Conservation (phyloP, 306 rosid genomes). For the Lathyrus tuberosus region DNA sequence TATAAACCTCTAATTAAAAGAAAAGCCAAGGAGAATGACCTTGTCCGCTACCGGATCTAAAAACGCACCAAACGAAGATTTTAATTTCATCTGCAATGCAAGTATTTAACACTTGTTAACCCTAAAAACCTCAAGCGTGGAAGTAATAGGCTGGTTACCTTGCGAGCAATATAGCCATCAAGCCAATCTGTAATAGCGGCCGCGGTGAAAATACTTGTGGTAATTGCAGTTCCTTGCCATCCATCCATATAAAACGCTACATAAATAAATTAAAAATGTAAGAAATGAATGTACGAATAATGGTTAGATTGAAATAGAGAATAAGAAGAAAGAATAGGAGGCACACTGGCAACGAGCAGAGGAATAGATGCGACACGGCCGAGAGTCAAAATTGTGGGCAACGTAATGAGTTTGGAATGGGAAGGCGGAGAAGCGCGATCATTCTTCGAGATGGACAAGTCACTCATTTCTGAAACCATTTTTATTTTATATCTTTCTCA, state of each 20-base stretch:
- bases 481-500: background rate
- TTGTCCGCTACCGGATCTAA: slow-evolving; percentile 98
- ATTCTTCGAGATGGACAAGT: slow-evolving; percentile 42
- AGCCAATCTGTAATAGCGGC: slow-evolving; percentile 99
- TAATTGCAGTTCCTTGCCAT: slow-evolving; percentile 81
- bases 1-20: slow-evolving; percentile 8
- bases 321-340: background rate
- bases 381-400: slow-evolving; percentile 89
- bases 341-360: slow-evolving; percentile 69
- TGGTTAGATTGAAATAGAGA: background rate
- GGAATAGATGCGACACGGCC: slow-evolving; percentile 92
- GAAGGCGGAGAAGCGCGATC: slow-evolving; percentile 29
- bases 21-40: slow-evolving; percentile 50
- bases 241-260: slow-evolving; percentile 81
- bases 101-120: background rate
- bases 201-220: slow-evolving; percentile 74
- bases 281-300: background rate
- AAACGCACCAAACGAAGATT: slow-evolving; percentile 93
- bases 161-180: slow-evolving; percentile 94
- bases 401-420: slow-evolving; percentile 68
- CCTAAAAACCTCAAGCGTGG: no score
- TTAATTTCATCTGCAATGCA: slow-evolving; percentile 75
- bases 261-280: background rate
- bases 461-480: slow-evolving; percentile 66
- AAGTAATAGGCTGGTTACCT: slow-evolving; percentile 45